phyloP scores from a whole-genome alignment of 495 filamentous ascomycete genomes.

The Ramalina peruviana region DNA sequence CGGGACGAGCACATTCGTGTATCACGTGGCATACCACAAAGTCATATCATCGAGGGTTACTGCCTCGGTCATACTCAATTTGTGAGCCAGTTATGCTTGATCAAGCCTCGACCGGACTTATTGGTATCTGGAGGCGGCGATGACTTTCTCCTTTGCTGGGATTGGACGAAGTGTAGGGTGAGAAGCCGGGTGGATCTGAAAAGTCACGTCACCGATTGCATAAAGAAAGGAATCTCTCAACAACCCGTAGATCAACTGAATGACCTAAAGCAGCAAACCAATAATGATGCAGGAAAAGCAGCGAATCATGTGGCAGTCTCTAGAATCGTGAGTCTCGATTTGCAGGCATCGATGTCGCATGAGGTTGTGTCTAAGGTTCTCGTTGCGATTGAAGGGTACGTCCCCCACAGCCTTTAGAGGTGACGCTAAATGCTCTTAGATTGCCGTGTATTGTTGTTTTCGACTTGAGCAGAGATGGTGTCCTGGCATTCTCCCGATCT shows the following conservation, averaged over 20 bases:
- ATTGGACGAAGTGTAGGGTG: constrained; percentile 51
- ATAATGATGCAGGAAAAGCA: constrained; percentile 6
- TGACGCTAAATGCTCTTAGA: constrained; percentile 11
- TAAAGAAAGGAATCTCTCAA: background rate
- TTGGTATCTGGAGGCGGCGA: constrained; percentile 85
- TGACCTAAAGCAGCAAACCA: background rate
- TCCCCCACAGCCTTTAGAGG: constrained; percentile 1
- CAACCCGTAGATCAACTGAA: background rate
- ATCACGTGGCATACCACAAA: constrained; percentile 67
- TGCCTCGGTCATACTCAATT: constrained; percentile 80
- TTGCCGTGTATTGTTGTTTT: constrained; percentile 45
- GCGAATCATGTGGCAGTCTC: constrained; percentile 34
- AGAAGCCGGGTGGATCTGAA: constrained; percentile 16
- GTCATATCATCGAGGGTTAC: constrained; percentile 76
- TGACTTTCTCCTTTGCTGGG: constrained; percentile 62
- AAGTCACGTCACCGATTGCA: background rate
- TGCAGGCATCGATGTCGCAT: background rate
- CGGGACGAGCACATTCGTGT: constrained; percentile 95
- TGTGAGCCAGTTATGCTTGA: constrained; percentile 58
- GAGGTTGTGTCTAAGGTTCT: constrained; percentile 26
- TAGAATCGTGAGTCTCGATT: constrained; percentile 26
- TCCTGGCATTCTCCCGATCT: constrained; percentile 31
- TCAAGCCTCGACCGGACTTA: constrained; percentile 34
- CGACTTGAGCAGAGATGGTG: constrained; percentile 26
- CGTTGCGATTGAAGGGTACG: constrained; percentile 59